phyloP scores from a whole-genome alignment of 495 filamentous ascomycete genomes.

The Neurospora intermedia region DNA sequence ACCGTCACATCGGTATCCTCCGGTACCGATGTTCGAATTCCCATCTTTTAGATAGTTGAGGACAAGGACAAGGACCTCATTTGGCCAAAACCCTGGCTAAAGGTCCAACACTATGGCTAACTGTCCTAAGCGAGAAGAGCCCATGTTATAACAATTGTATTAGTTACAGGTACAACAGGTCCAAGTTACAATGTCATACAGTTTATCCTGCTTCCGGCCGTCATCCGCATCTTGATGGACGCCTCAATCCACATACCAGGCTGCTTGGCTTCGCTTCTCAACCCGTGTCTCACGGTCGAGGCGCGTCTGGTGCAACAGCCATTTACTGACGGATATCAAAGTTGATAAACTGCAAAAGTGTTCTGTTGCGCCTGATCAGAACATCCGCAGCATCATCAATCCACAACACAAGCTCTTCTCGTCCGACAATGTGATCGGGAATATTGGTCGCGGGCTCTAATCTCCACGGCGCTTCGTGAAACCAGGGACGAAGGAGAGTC shows the following conservation, averaged over 20 bases:
- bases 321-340: background rate
- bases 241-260: background rate
- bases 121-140: background rate
- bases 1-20: background rate
- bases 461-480: background rate
- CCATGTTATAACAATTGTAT: background rate
- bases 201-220: background rate
- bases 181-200: background rate
- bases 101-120: background rate
- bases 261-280: background rate
- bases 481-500: background rate
- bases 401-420: background rate
- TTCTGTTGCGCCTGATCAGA: background rate
- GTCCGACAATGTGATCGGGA: background rate
- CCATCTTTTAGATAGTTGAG: background rate
- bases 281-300: background rate
- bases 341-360: background rate
- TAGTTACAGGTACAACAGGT: background rate
- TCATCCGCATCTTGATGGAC: background rate
- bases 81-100: background rate
- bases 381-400: background rate
- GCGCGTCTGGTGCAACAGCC: background rate
- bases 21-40: background rate
- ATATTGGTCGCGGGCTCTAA: background rate
- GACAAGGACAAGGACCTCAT: background rate